These are phyloP conservation scores for Corchorus olitorius DNA, from an alignment of 345 rosid genomes.

Conservation along the genomic window DNA sequence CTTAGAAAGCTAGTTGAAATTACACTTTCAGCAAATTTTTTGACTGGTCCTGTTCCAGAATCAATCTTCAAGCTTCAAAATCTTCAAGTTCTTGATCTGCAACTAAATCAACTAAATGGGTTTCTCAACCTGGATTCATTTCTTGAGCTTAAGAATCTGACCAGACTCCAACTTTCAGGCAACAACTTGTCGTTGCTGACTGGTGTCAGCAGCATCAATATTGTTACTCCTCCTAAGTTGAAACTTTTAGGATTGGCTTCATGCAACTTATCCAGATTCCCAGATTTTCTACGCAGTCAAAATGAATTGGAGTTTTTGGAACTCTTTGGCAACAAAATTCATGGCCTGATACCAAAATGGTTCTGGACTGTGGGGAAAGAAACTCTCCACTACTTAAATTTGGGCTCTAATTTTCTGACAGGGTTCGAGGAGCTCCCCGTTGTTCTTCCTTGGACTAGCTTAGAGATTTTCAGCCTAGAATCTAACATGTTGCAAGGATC, in stretches of 20 bases:
- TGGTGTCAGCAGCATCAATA: not conserved
- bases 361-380: not conserved
- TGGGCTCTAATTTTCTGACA: conserved; percentile 17
- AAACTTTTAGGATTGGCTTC: not conserved
- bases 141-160: conserved; percentile 1
- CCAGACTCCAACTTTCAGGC: not conserved
- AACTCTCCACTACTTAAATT: not conserved
- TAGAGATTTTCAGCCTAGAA: not conserved
- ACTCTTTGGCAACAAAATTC: conserved; percentile 22
- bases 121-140: conserved; percentile 15
- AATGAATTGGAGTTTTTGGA: not conserved
- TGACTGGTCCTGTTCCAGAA: conserved; percentile 28
- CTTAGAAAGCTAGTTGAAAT: not conserved
- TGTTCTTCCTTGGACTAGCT: not conserved
- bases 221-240: not conserved
- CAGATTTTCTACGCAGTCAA: conserved; percentile 25
- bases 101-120: conserved; percentile 22
- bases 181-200: conserved; percentile 15
- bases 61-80: conserved; percentile 14
- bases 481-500: conserved; percentile 20
- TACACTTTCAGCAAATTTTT: not conserved
- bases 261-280: conserved; percentile 29
- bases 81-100: not conserved
- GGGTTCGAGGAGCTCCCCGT: not conserved
- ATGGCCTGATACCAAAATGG: conserved; percentile 30